These are phyloP conservation scores for Conringia planisiliqua DNA, from an alignment of 345 rosid species.

Conservation along the genomic window DNA sequence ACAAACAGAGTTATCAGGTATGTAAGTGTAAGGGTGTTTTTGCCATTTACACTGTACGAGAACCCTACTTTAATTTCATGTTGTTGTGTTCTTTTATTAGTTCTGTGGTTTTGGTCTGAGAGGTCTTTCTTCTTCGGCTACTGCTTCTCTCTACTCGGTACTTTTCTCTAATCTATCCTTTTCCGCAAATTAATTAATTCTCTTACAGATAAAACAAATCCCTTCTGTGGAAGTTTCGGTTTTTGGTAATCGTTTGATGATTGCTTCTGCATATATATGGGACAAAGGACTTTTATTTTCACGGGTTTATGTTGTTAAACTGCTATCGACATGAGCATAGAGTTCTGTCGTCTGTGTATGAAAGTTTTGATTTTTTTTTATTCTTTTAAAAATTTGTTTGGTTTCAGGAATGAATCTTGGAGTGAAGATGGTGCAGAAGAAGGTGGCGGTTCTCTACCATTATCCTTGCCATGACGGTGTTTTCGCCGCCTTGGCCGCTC, in stretches of 20 bases:
- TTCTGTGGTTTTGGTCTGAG: neutral
- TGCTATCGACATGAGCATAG: neutral
- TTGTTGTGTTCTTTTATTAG: neutral
- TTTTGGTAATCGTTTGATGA: neutral
- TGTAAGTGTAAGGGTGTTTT: slow-evolving; percentile 14
- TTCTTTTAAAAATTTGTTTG: neutral
- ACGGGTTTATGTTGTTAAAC: neutral
- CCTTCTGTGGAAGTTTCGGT: neutral
- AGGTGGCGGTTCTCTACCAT: slow-evolving; percentile 62
- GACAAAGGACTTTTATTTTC: neutral
- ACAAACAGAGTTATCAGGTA: neutral
- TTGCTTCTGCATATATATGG: neutral
- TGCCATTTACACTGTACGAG: slow-evolving; percentile 1
- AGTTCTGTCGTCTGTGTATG: neutral
- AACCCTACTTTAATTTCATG: slow-evolving; percentile 13
- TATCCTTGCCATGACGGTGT: slow-evolving; percentile 83
- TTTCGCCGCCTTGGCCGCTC: slow-evolving; percentile 71
- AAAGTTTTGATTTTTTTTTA: neutral
- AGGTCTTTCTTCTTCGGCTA: neutral
- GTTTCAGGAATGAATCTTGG: slow-evolving; percentile 24
- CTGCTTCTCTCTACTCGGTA: slow-evolving; percentile 17
- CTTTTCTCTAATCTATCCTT: neutral
- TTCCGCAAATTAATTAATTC: neutral
- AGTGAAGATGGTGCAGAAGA: slow-evolving; percentile 36
- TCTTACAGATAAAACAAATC: neutral